Evolutionary conservation across 1,284 basidiomycete genomes (phyloP).

Genomic region (Leccinum fallax): DNA sequence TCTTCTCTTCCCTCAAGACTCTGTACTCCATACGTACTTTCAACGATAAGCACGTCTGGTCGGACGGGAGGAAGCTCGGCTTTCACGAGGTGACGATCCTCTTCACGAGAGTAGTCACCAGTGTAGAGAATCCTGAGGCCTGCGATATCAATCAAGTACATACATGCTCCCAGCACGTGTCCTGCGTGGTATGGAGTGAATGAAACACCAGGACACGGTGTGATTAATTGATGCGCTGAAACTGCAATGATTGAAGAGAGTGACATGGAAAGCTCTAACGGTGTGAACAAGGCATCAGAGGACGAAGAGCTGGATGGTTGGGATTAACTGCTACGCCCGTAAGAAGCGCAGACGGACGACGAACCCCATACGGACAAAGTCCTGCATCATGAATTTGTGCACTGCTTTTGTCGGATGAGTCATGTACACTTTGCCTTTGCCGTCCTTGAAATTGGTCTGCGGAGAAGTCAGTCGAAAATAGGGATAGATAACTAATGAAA

Average conservation of each 20-base stretch:
- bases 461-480: background rate
- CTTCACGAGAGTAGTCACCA: slow-evolving; percentile 98
- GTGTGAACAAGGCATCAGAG: slow-evolving; percentile 81
- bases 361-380: slow-evolving; percentile 92
- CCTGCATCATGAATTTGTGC: slow-evolving; percentile 99
- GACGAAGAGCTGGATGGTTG: slow-evolving; percentile 86
- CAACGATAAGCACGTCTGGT: slow-evolving; percentile 95
- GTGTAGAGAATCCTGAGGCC: slow-evolving; percentile 96
- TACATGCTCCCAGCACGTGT: slow-evolving; percentile 96
- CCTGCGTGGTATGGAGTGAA: slow-evolving; percentile 99
- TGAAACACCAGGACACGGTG: slow-evolving; percentile 84
- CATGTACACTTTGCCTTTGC: slow-evolving; percentile 97
- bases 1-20: slow-evolving; percentile 88
- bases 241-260: slow-evolving; percentile 91
- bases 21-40: slow-evolving; percentile 97
- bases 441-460: slow-evolving; percentile 93
- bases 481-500: background rate
- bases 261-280: slow-evolving; percentile 86
- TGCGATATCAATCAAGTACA: slow-evolving; percentile 98
- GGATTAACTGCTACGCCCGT: slow-evolving; percentile 42
- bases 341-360: slow-evolving; percentile 23
- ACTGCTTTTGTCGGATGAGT: slow-evolving; percentile 98
- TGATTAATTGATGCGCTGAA: slow-evolving; percentile 94
- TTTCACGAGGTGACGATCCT: slow-evolving; percentile 95
- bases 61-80: slow-evolving; percentile 91